A percentile compares a stretch with the other conserved stretches of the same genome.
Conservation (phyloP, 2,329 filamentous ascomycete genomes). For the Ascochyta koolunga region DNA sequence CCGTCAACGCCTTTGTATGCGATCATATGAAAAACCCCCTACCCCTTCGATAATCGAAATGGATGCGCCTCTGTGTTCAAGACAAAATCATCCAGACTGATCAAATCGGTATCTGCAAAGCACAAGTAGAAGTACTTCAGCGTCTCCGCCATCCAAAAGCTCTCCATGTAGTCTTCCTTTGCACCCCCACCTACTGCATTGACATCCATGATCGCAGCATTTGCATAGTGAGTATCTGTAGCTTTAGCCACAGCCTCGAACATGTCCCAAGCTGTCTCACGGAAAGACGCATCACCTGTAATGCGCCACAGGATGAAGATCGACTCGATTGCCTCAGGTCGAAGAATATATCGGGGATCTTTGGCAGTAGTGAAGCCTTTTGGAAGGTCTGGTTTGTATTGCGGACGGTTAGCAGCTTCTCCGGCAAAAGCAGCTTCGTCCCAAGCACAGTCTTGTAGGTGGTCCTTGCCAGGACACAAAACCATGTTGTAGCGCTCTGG, state of each 20-base stretch:
- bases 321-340: slow-evolving; percentile 63
- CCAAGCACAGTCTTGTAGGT: slow-evolving; percentile 54
- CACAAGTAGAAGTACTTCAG: slow-evolving; percentile 57
- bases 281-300: slow-evolving; percentile 56
- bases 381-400: slow-evolving; percentile 41
- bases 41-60: slow-evolving; percentile 38
- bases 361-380: slow-evolving; percentile 51
- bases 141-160: slow-evolving; percentile 57
- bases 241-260: slow-evolving; percentile 50
- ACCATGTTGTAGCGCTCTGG: slow-evolving; percentile 62
- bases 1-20: neutral
- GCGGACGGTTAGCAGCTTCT: slow-evolving; percentile 29
- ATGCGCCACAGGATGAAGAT: slow-evolving; percentile 65
- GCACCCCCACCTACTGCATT: slow-evolving; percentile 35
- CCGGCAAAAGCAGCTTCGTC: slow-evolving; percentile 56
- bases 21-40: neutral
- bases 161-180: slow-evolving; percentile 54
- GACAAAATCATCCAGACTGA: slow-evolving; percentile 55
- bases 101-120: slow-evolving; percentile 51
- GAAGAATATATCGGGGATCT: slow-evolving; percentile 53
- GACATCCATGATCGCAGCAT: slow-evolving; percentile 53
- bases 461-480: slow-evolving; percentile 50
- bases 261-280: slow-evolving; percentile 55
- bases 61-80: slow-evolving; percentile 58
- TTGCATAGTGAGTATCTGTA: slow-evolving; percentile 50